Base-by-base conservation (phyloP, 2,329 filamentous ascomycete species). In the Gaeumannomyces sp. region DNA sequence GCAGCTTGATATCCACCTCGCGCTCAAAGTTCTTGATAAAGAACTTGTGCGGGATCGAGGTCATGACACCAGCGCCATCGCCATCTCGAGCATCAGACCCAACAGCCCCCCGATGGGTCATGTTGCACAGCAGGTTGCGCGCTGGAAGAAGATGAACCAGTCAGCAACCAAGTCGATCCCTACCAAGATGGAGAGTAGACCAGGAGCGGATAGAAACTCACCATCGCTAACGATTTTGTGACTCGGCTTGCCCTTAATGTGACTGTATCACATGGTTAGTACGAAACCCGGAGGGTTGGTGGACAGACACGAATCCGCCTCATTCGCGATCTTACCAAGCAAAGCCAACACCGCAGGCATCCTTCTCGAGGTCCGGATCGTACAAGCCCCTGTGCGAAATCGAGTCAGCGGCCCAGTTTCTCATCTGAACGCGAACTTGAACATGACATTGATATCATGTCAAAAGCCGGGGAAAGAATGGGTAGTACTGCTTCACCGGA, bases 141-240 rank as follows among this genome's bases (percentile, higher is more conserved):
- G 93, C 92, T 95, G 69, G 4, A 5, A 33, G 10, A 59, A 7
- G 19, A 28, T 38, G 28, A n/a, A 16, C 19, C 25, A 8, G 61
- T 59, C 35, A 58, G 61, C 22, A 63, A 7, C 25, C 25, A 29
- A 19, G 25, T 4, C 1, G n/a, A 38, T 27, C n/a, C 53, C n/a
- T 29, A 38, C 14, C 2, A 3, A 10, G 8, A 14, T 38, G 19
- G 19, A 35, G 22, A 11, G 25, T 14, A 2, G 22, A n/a, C 19
- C 13, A 25, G 33, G 14, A 6, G 45, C 19, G 38, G 14, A 58
- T 22, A 31, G 13, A 53, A 27, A 79, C 88, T 81, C 79, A 95
- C 92, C 94, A 96, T 98, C 94, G 80, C 91, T 97, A 69, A 98
- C 90, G 74, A 98, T 98, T 77, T 98, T 99, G 85, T 98, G 95